These are phyloP conservation scores for Aspergillus campestris DNA, from an alignment of 495 filamentous ascomycete genomes.

Conservation along the genomic window DNA sequence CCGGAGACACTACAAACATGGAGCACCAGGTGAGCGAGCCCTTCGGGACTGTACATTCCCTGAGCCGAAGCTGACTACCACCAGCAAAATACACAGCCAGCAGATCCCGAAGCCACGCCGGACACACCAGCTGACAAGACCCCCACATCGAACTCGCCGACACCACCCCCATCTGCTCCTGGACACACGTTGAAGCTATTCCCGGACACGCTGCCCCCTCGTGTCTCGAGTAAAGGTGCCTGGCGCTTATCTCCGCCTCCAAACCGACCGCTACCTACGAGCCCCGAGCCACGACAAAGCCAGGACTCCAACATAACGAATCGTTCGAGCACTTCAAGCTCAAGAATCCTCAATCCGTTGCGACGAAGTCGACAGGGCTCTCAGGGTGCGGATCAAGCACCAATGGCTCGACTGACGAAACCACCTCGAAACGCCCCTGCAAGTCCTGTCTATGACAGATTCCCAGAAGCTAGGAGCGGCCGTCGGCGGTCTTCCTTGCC, in stretches of 20 bases:
- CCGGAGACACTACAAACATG: no score
- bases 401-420: not conserved
- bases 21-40: not conserved
- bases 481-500: conserved; percentile 20
- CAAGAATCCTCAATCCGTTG: not conserved
- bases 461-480: conserved; percentile 4
- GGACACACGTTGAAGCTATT: conserved; percentile 31
- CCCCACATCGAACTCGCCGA: conserved; percentile 1
- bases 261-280: conserved; percentile 1
- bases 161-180: conserved; percentile 5
- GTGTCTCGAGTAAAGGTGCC: conserved; percentile 23
- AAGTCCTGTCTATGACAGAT: conserved; percentile 3
- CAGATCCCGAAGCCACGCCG: not conserved
- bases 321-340: not conserved
- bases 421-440: not conserved
- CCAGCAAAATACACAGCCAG: not conserved
- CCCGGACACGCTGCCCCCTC: conserved; percentile 28
- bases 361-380: not conserved
- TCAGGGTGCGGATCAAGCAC: not conserved
- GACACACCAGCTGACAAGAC: not conserved
- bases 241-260: conserved; percentile 19
- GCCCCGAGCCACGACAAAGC: not conserved
- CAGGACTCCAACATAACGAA: conserved; percentile 4
- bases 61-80: not conserved
- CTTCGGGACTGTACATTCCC: not conserved